Evolutionary conservation across 805 yeast species (phyloP).

Genomic region (Cyberlindnera americana): DNA sequence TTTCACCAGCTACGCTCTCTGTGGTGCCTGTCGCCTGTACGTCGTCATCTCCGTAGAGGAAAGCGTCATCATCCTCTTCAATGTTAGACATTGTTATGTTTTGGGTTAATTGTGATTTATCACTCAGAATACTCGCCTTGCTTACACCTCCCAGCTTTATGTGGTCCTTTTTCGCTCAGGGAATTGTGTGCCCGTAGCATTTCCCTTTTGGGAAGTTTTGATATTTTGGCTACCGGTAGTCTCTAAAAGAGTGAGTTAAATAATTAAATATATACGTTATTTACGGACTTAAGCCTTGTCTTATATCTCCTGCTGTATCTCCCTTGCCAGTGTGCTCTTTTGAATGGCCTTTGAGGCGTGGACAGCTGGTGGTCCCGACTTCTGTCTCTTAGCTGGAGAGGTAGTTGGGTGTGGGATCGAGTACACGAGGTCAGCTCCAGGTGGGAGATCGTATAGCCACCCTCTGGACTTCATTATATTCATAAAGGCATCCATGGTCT

Average conservation of each 20-base stretch:
- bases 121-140: too few relatives aligned
- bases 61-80: conserved; percentile 67
- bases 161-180: background rate
- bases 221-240: background rate
- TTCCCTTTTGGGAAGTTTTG: background rate
- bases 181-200: conserved; percentile 1
- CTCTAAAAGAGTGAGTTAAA: too few relatives aligned
- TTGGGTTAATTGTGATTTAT: too few relatives aligned
- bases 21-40: conserved; percentile 1
- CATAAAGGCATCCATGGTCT: conserved; percentile 57
- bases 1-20: background rate
- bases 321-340: conserved; percentile 16
- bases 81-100: conserved; percentile 22
- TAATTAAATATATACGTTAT: too few relatives aligned
- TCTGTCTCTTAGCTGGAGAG: conserved; percentile 1
- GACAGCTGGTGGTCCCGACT: background rate
- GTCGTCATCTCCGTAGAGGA: conserved; percentile 30
- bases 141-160: too few relatives aligned
- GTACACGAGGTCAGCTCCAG: conserved; percentile 21
- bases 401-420: conserved; percentile 1
- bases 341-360: conserved; percentile 16
- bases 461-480: conserved; percentile 48
- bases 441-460: conserved; percentile 64
- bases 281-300: too few relatives aligned
- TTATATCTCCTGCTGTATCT: conserved; percentile 21